A percentile compares a stretch with the other conserved stretches of the same genome.
Evolutionary conservation across 768 basidiomycete genomes (phyloP).

Genomic region (Naganishia friedmannii): DNA sequence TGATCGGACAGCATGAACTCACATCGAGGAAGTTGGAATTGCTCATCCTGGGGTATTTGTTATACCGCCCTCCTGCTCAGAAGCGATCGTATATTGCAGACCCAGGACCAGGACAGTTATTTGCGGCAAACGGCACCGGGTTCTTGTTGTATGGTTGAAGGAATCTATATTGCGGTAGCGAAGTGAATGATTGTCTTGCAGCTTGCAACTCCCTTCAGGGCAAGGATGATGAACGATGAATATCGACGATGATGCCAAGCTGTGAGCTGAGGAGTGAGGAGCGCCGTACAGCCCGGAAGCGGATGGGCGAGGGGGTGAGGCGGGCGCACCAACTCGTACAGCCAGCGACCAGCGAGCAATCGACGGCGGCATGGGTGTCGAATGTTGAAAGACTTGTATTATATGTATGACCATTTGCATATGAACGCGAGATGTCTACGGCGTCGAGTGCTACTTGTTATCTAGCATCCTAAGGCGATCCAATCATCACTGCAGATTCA

Average conservation of each 20-base stretch:
- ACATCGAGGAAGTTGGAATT: slow-evolving; percentile 53
- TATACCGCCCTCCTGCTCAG: not conserved
- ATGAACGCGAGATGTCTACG: not conserved
- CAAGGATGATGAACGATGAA: not conserved
- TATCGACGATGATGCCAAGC: not conserved
- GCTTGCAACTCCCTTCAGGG: too few species aligned
- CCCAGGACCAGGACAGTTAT: not conserved
- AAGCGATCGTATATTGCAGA: not conserved
- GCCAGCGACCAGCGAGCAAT: not conserved
- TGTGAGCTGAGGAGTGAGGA: not conserved
- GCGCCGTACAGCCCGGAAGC: not conserved
- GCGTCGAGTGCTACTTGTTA: not conserved
- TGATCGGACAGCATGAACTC: slow-evolving; percentile 25
- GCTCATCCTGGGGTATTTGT: slow-evolving; percentile 7
- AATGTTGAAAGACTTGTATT: too few species aligned
- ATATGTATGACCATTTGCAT: not conserved
- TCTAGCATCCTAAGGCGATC: not conserved
- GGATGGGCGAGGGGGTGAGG: not conserved
- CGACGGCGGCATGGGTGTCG: not conserved
- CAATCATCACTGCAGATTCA: not conserved
- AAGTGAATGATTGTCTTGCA: too few species aligned
- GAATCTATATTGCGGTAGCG: too few species aligned
- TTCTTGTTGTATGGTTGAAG: too few species aligned
- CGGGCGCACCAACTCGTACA: not conserved
- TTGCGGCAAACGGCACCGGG: too few species aligned